A percentile compares a stretch with the other conserved stretches of the same genome.
These are phyloP conservation scores for Maudiozyma bulderi DNA, from an alignment of 805 yeast genomes.

Conservation along the genomic window DNA sequence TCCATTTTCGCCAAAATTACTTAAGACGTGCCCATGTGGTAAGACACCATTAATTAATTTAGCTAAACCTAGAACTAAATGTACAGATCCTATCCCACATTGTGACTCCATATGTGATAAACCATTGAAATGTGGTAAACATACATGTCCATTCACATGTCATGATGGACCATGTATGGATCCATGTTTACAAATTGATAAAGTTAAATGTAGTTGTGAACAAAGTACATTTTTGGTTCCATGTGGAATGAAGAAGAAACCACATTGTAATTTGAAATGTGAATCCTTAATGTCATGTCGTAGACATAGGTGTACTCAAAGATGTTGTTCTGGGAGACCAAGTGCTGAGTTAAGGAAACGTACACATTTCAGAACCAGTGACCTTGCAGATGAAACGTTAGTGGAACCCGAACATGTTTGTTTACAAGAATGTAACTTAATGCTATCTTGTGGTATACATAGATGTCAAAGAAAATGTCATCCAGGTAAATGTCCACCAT, in stretches of 20 bases:
- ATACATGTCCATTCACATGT: conserved; percentile 53
- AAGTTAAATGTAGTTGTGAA: conserved; percentile 54
- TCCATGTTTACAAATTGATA: conserved; percentile 48
- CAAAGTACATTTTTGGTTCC: conserved; percentile 49
- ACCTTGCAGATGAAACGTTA: conserved; percentile 40
- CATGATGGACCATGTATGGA: conserved; percentile 69
- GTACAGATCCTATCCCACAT: conserved; percentile 73
- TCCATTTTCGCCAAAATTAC: conserved; percentile 48
- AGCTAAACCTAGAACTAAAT: conserved; percentile 38
- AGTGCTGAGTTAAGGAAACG: conserved; percentile 43
- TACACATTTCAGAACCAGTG: conserved; percentile 29
- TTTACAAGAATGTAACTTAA: conserved; percentile 51
- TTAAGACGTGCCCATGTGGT: conserved; percentile 77
- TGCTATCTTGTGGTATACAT: conserved; percentile 60
- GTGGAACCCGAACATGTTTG: conserved; percentile 73
- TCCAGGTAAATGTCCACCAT: conserved; percentile 69
- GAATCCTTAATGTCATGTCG: conserved; percentile 68
- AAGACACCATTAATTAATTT: conserved; percentile 39
- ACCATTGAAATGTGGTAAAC: conserved; percentile 62
- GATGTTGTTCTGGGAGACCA: conserved; percentile 64
- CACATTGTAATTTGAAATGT: conserved; percentile 65
- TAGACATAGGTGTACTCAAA: conserved; percentile 60
- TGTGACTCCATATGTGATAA: conserved; percentile 62
- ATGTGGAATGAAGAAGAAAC: conserved; percentile 47
- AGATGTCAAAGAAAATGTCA: conserved; percentile 65